Evolutionary conservation across 192 early-diverging fungal species (phyloP).

Genomic region (Diversispora eburnea): DNA sequence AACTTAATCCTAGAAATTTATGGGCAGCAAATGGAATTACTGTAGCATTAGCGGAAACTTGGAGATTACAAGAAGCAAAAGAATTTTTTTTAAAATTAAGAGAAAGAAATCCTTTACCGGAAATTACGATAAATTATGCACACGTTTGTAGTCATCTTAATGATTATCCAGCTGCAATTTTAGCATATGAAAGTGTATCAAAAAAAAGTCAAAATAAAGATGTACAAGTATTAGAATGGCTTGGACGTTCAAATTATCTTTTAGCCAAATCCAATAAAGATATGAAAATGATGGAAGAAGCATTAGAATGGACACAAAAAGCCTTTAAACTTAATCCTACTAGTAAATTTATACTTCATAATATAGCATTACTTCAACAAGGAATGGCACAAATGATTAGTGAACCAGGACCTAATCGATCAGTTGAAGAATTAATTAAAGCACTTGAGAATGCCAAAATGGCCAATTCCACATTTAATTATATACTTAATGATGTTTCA

Average conservation of each 20-base stretch:
- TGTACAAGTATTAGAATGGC: constrained; percentile 49
- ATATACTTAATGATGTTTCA: neutral
- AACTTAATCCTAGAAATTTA: constrained; percentile 50
- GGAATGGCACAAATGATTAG: constrained; percentile 19
- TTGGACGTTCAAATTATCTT: constrained; percentile 56
- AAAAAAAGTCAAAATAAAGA: constrained; percentile 52
- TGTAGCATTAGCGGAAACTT: constrained; percentile 75
- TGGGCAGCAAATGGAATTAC: constrained; percentile 85
- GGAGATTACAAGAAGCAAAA: constrained; percentile 54
- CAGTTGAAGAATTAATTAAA: neutral
- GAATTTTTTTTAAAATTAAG: constrained; percentile 50
- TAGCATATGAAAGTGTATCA: constrained; percentile 59
- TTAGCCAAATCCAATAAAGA: constrained; percentile 63
- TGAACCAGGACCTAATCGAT: neutral
- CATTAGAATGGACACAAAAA: constrained; percentile 49
- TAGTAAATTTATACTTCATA: constrained; percentile 57
- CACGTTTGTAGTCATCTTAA: constrained; percentile 1
- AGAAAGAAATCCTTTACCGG: constrained; percentile 34
- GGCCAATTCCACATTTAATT: neutral
- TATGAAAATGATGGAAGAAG: constrained; percentile 53
- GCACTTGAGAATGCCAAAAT: neutral
- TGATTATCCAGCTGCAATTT: constrained; percentile 13
- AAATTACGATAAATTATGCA: constrained; percentile 11
- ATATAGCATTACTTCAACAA: constrained; percentile 82
- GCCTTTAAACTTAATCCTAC: constrained; percentile 34